A percentile compares a stretch with the other conserved stretches of the same genome.
Conservation (phyloP, 2,329 filamentous ascomycete species). For the Xylariaceae sp. region DNA sequence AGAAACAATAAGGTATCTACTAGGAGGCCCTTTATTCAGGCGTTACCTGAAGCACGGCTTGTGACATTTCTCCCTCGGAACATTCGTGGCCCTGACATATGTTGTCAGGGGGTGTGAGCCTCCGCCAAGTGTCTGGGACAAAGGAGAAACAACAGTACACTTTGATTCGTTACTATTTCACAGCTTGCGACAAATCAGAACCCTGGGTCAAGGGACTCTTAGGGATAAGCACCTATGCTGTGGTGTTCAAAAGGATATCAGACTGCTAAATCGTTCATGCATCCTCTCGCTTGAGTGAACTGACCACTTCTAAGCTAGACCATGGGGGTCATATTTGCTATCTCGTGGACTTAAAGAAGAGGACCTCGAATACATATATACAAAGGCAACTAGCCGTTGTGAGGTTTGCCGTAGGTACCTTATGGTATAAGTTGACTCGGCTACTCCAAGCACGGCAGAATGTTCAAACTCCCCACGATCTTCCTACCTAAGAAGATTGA, state of each 20-base stretch:
- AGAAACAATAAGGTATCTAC: too few species aligned
- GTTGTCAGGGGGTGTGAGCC: slow-evolving; percentile 31
- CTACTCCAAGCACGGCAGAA: background rate
- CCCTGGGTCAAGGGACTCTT: background rate
- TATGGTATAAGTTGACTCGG: background rate
- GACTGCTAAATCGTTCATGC: too few species aligned
- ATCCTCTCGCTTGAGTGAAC: too few species aligned
- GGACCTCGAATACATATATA: too few species aligned
- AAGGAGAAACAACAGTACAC: background rate
- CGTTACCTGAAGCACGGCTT: slow-evolving; percentile 33
- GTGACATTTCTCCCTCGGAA: slow-evolving; percentile 31
- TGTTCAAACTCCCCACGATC: slow-evolving; percentile 10
- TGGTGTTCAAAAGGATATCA: too few species aligned
- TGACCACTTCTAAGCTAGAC: too few species aligned
- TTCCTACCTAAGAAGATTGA: slow-evolving; percentile 25
- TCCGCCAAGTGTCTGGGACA: background rate
- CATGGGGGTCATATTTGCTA: too few species aligned
- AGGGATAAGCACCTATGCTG: too few species aligned
- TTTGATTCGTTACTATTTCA: slow-evolving; percentile 17
- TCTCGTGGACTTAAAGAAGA: too few species aligned
- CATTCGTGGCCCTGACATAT: slow-evolving; percentile 14
- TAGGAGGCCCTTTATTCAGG: slow-evolving; percentile 4
- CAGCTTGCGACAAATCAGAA: slow-evolving; percentile 16
- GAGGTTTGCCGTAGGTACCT: too few species aligned
- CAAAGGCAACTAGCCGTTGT: too few species aligned